phyloP scores from a whole-genome alignment of 805 yeast species.

The Yarrowia porcina region DNA sequence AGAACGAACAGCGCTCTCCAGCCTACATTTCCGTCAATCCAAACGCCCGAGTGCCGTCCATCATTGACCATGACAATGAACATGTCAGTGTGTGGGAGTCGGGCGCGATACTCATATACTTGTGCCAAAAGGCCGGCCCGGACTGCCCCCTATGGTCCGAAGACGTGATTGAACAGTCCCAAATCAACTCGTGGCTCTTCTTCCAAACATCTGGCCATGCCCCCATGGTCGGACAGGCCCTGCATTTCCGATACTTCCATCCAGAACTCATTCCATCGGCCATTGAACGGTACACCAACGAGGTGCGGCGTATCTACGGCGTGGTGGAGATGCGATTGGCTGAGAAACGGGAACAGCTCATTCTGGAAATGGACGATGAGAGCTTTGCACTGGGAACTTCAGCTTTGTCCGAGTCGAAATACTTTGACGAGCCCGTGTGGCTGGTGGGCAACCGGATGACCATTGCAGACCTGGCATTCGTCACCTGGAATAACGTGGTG shows the following conservation, averaged over 20 bases:
- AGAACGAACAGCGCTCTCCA: conserved; percentile 88
- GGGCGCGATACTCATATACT: conserved; percentile 82
- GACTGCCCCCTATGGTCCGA: conserved; percentile 77
- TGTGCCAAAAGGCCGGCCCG: conserved; percentile 61
- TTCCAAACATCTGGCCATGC: conserved; percentile 97
- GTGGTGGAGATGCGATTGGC: conserved; percentile 90
- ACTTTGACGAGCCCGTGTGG: conserved; percentile 94
- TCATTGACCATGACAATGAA: conserved; percentile 80
- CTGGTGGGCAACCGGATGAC: conserved; percentile 80
- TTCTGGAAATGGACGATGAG: conserved; percentile 79
- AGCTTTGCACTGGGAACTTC: conserved; percentile 86
- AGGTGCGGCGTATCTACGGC: conserved; percentile 37
- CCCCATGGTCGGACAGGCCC: conserved; percentile 97
- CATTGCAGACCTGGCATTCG: conserved; percentile 85
- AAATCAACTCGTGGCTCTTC: conserved; percentile 83
- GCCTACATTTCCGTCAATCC: conserved; percentile 93
- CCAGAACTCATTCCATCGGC: conserved; percentile 82
- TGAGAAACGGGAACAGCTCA: conserved; percentile 82
- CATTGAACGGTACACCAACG: conserved; percentile 61
- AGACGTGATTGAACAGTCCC: conserved; percentile 73
- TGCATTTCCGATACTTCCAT: conserved; percentile 90
- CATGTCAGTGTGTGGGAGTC: conserved; percentile 90
- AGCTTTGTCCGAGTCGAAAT: conserved; percentile 77
- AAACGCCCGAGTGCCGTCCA: conserved; percentile 92
- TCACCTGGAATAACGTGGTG: conserved; percentile 96